Percentiles rank a stretch among this genome's conserved stretches.
phyloP scores from a whole-genome alignment of 768 basidiomycete genomes.

The Suillus subalutaceus region DNA sequence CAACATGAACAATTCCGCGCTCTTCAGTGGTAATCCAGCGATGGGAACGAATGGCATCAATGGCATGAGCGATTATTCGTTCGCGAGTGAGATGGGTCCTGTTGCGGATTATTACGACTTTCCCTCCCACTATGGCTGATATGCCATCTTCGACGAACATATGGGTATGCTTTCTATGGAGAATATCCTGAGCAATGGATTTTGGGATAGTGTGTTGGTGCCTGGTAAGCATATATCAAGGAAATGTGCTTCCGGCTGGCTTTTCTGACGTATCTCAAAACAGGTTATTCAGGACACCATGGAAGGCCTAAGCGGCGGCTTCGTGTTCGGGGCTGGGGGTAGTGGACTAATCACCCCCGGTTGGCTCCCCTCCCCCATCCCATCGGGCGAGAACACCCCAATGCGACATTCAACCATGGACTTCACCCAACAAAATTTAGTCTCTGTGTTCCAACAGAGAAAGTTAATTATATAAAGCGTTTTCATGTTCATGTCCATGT shows the following conservation, averaged over 20 bases:
- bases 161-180: slow-evolving; percentile 74
- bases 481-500: background rate
- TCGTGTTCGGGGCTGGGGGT: slow-evolving; percentile 82
- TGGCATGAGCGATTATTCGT: slow-evolving; percentile 61
- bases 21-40: slow-evolving; percentile 22
- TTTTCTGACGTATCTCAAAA: slow-evolving; percentile 8
- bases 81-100: slow-evolving; percentile 84
- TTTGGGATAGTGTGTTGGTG: slow-evolving; percentile 89
- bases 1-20: slow-evolving; percentile 16
- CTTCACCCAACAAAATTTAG: slow-evolving; percentile 32
- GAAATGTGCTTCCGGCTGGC: slow-evolving; percentile 10
- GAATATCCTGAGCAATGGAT: slow-evolving; percentile 73
- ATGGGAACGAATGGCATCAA: slow-evolving; percentile 23
- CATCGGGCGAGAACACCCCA: slow-evolving; percentile 58
- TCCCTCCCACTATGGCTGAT: slow-evolving; percentile 86
- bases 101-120: slow-evolving; percentile 79
- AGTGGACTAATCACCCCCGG: slow-evolving; percentile 84
- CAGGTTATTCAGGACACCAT: slow-evolving; percentile 80
- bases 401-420: slow-evolving; percentile 30
- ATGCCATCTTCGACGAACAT: slow-evolving; percentile 42
- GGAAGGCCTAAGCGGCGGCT: slow-evolving; percentile 84
- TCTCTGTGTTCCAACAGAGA: slow-evolving; percentile 27
- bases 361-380: slow-evolving; percentile 59
- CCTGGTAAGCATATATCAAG: slow-evolving; percentile 58
- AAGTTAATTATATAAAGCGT: slow-evolving; percentile 26